These are phyloP conservation scores for Leishmania tarentolae DNA, from an alignment of 208 protist species.

Conservation along the genomic window DNA sequence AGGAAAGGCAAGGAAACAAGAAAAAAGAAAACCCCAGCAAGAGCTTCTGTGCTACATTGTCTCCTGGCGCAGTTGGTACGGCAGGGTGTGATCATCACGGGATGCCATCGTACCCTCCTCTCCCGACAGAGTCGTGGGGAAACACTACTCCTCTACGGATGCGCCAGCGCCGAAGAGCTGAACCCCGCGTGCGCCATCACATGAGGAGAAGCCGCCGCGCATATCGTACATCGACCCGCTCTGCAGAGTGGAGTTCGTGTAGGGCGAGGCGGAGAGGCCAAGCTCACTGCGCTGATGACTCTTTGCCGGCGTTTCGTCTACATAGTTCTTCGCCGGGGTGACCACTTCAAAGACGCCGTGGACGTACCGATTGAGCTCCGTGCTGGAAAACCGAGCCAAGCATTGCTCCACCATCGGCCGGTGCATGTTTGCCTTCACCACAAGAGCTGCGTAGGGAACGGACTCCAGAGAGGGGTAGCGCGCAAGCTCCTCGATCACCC, in stretches of 20 bases:
- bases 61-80: background rate
- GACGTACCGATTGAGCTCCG: conserved; percentile 40
- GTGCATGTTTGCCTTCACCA: conserved; percentile 31
- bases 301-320: conserved; percentile 37
- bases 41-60: background rate
- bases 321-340: conserved; percentile 53
- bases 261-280: conserved; percentile 48
- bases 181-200: conserved; percentile 21
- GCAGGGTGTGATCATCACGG: background rate
- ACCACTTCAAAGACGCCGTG: conserved; percentile 58
- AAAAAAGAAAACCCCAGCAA: background rate
- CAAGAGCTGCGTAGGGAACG: conserved; percentile 34
- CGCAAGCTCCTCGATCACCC: conserved; percentile 39
- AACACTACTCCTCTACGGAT: conserved; percentile 25
- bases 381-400: conserved; percentile 18
- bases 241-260: conserved; percentile 30
- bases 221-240: conserved; percentile 37
- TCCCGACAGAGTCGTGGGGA: background rate
- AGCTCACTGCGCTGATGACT: conserved; percentile 50
- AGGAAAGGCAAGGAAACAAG: background rate
- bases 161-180: conserved; percentile 33
- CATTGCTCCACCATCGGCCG: conserved; percentile 19
- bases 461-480: conserved; percentile 31
- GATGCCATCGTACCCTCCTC: background rate
- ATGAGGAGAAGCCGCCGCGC: conserved; percentile 32